Conservation (phyloP, 2,329 filamentous ascomycete genomes). For the Xylaria hypoxylon region DNA sequence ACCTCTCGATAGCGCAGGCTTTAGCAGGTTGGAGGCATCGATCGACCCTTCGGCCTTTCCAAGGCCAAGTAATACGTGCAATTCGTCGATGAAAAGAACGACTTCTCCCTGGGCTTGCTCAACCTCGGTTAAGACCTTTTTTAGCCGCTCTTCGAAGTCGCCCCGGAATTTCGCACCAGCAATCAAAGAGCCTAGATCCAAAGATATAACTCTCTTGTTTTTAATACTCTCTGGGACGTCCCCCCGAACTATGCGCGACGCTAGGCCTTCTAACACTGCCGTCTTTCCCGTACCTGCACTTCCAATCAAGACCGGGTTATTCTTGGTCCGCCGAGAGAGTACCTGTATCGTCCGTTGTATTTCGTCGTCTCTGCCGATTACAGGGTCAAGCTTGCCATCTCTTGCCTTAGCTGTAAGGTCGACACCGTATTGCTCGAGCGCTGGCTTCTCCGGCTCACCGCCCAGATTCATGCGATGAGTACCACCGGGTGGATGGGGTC, state of each 20-base stretch:
- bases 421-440: constrained; percentile 89
- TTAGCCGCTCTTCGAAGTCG: constrained; percentile 94
- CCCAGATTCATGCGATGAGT: constrained; percentile 94
- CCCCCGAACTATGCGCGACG: constrained; percentile 87
- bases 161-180: constrained; percentile 95
- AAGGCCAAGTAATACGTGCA: constrained; percentile 90
- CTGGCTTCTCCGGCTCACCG: constrained; percentile 79
- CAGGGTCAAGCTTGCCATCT: constrained; percentile 92
- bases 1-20: constrained; percentile 91
- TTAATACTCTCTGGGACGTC: constrained; percentile 97
- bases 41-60: constrained; percentile 97
- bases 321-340: constrained; percentile 91
- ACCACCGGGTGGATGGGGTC: constrained; percentile 88
- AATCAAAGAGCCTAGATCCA: constrained; percentile 93
- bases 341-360: constrained; percentile 96
- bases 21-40: constrained; percentile 93
- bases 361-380: constrained; percentile 91
- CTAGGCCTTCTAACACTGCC: constrained; percentile 89
- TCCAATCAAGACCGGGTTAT: constrained; percentile 95
- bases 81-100: constrained; percentile 94
- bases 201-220: constrained; percentile 86
- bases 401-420: constrained; percentile 88
- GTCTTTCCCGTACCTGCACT: constrained; percentile 94
- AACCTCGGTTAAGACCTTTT: constrained; percentile 90
- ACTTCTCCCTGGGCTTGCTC: constrained; percentile 88